phyloP scores from a whole-genome alignment of 805 yeast species.

The Candida oleophila region DNA sequence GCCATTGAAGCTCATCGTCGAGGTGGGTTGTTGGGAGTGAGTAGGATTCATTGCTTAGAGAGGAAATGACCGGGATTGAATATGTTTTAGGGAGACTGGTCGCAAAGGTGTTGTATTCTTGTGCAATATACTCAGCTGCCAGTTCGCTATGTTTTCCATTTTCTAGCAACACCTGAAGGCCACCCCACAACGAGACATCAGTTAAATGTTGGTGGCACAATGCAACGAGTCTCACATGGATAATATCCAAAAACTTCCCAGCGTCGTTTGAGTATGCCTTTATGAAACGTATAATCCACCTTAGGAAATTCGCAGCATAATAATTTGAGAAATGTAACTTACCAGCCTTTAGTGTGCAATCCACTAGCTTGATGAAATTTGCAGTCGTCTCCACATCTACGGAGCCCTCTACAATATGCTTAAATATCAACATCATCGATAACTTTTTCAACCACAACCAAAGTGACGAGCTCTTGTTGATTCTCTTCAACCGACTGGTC shows the following conservation, averaged over 20 bases:
- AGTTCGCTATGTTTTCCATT: background rate
- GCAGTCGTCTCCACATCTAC: background rate
- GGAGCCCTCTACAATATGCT: background rate
- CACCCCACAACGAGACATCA: constrained; percentile 26
- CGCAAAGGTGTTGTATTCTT: constrained; percentile 10
- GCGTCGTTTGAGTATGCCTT: background rate
- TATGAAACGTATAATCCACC: constrained; percentile 24
- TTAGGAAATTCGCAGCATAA: constrained; percentile 32
- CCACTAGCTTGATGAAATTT: constrained; percentile 7
- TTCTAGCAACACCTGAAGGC: constrained; percentile 9
- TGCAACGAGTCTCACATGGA: constrained; percentile 6
- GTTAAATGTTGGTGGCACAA: constrained; percentile 14
- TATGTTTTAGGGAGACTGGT: background rate
- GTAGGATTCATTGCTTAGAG: background rate
- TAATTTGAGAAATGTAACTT: constrained; percentile 39
- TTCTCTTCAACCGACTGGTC: constrained; percentile 25
- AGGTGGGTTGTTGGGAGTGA: background rate
- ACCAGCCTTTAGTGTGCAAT: constrained; percentile 26
- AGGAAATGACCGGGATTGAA: background rate
- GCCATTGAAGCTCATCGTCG: constrained; percentile 7
- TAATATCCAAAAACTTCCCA: background rate
- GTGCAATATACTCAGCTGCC: constrained; percentile 2
- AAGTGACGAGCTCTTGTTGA: constrained; percentile 40
- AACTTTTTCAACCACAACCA: constrained; percentile 35
- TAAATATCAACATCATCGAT: constrained; percentile 14